A percentile compares a stretch with the other conserved stretches of the same genome.
phyloP scores from a whole-genome alignment of 768 basidiomycete species.

The Sutorius australiensis region DNA sequence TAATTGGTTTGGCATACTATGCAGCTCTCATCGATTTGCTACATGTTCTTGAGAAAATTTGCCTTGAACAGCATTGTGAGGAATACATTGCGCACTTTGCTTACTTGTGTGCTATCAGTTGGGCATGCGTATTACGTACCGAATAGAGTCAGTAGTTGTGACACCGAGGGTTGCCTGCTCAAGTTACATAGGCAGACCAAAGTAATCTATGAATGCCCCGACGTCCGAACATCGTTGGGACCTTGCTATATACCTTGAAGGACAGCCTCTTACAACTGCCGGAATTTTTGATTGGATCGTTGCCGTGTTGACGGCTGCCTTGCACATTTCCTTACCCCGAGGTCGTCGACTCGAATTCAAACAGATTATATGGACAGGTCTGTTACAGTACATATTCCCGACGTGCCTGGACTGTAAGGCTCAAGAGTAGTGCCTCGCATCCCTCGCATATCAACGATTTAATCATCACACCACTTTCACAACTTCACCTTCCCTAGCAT shows the following conservation, averaged over 20 bases:
- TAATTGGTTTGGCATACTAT: neutral
- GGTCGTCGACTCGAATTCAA: neutral
- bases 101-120: no score
- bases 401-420: neutral
- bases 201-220: neutral
- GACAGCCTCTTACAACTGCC: no score
- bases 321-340: neutral
- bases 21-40: neutral
- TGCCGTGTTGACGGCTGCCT: neutral
- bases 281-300: neutral
- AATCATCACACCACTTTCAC: neutral
- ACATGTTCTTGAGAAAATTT: neutral
- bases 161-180: no score
- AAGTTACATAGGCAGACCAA: neutral
- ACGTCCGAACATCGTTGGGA: neutral
- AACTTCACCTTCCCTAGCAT: slow-evolving; percentile 7
- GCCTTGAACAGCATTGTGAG: neutral
- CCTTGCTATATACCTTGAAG: neutral
- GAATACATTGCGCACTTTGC: neutral
- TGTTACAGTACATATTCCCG: neutral
- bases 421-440: neutral
- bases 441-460: neutral
- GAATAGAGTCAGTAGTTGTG: no score
- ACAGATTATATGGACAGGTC: neutral
- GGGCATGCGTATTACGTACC: no score